Percentiles rank a stretch among this genome's conserved stretches.
These are phyloP conservation scores for Quercus ilex DNA, from an alignment of 306 rosid species.

Conservation along the genomic window DNA sequence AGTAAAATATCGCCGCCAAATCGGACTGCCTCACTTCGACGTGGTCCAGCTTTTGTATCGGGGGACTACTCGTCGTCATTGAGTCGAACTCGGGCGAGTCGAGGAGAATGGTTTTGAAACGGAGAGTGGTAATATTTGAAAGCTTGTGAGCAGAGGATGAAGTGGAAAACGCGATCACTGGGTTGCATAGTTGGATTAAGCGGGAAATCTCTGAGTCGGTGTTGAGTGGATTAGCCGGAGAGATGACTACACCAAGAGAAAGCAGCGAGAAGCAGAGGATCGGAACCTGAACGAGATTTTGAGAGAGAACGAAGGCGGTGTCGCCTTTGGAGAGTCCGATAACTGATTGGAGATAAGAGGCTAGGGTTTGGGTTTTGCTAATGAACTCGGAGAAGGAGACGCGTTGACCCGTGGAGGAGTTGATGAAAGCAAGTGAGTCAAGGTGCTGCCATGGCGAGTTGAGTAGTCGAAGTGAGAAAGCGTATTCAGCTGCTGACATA, in stretches of 20 bases:
- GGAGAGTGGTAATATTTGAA: neutral
- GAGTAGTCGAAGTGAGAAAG: slow-evolving; percentile 32
- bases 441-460: slow-evolving; percentile 23
- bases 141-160: slow-evolving; percentile 24
- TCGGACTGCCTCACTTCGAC: slow-evolving; percentile 45
- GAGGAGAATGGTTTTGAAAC: slow-evolving; percentile 13
- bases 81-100: slow-evolving; percentile 59
- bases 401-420: slow-evolving; percentile 27
- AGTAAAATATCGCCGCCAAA: slow-evolving; percentile 46
- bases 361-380: slow-evolving; percentile 29
- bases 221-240: slow-evolving; percentile 48
- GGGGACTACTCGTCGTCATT: neutral
- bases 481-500: slow-evolving; percentile 33
- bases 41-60: neutral
- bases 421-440: slow-evolving; percentile 34
- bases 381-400: slow-evolving; percentile 36
- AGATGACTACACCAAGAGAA: slow-evolving; percentile 48
- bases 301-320: slow-evolving; percentile 44
- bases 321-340: slow-evolving; percentile 42
- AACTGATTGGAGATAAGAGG: slow-evolving; percentile 30
- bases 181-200: slow-evolving; percentile 27
- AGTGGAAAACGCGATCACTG: slow-evolving; percentile 36
- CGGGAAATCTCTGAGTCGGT: slow-evolving; percentile 36
- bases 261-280: slow-evolving; percentile 60
- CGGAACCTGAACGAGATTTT: slow-evolving; percentile 36